Percentiles rank a stretch among this genome's conserved stretches.
Conservation (phyloP, 495 filamentous ascomycete genomes). For the Xylaria palmicola region DNA sequence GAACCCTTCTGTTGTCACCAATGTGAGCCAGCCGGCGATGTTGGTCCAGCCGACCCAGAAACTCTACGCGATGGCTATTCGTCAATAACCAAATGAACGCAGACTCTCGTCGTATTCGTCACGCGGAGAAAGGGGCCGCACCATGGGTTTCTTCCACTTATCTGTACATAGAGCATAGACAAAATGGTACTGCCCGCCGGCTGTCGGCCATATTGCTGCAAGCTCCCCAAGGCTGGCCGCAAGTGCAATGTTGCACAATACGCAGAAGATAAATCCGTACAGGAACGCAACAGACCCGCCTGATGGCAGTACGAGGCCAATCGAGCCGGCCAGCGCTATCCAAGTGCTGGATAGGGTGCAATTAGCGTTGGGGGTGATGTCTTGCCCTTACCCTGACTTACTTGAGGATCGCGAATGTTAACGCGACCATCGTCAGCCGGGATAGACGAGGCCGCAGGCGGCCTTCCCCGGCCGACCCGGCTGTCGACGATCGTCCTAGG, state of each 20-base stretch:
- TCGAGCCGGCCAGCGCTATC: conserved; percentile 37
- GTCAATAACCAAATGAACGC: no score
- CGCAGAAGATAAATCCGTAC: conserved; percentile 38
- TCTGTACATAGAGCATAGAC: conserved; percentile 40
- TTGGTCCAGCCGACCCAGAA: conserved; percentile 42
- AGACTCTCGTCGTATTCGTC: no score
- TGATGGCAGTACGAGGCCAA: conserved; percentile 33
- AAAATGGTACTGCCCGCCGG: conserved; percentile 54
- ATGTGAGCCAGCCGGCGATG: conserved; percentile 39
- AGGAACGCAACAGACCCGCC: conserved; percentile 34
- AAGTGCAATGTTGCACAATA: conserved; percentile 41
- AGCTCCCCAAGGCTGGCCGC: conserved; percentile 51
- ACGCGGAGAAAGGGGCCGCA: no score
- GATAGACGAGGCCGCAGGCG: conserved; percentile 30
- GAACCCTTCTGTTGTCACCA: conserved; percentile 38
- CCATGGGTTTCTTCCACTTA: conserved; percentile 31
- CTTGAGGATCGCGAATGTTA: conserved; percentile 40
- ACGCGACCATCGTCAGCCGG: conserved; percentile 31
- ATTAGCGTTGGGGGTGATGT: neutral
- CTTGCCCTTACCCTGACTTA: conserved; percentile 14
- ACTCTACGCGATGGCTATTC: conserved; percentile 21
- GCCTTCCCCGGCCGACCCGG: conserved; percentile 19
- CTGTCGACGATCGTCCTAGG: conserved; percentile 8
- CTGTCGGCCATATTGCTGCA: conserved; percentile 51
- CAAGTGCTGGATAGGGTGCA: conserved; percentile 23